These are phyloP conservation scores for Pleurotus tuber-regium DNA, from an alignment of 768 basidiomycete genomes.

Conservation along the genomic window DNA sequence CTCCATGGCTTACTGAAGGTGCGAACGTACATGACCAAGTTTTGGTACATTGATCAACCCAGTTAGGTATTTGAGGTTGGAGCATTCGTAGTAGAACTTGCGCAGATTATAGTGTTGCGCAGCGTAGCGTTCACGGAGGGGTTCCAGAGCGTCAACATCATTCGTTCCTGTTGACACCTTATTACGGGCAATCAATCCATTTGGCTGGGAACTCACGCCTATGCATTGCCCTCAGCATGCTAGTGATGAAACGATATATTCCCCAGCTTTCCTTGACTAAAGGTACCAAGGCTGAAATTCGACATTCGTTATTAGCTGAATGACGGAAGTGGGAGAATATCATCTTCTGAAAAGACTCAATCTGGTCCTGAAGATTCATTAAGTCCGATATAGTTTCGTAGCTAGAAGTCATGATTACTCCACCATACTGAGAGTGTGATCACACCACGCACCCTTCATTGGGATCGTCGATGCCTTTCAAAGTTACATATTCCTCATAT, in stretches of 20 bases:
- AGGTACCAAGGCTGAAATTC: constrained; percentile 93
- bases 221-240: constrained; percentile 98
- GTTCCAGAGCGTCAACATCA: constrained; percentile 85
- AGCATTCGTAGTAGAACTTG: constrained; percentile 99
- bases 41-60: constrained; percentile 98
- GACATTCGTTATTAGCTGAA: constrained; percentile 93
- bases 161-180: constrained; percentile 65
- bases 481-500: constrained; percentile 96
- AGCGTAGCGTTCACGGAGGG: constrained; percentile 81
- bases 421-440: constrained; percentile 4
- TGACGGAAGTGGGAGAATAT: constrained; percentile 93
- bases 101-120: constrained; percentile 91
- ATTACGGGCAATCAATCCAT: constrained; percentile 6
- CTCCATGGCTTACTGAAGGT: constrained; percentile 3
- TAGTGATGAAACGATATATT: constrained; percentile 98
- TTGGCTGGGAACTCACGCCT: constrained; percentile 53
- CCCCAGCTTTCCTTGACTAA: constrained; percentile 99
- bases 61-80: constrained; percentile 96
- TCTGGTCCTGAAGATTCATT: constrained; percentile 97
- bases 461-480: constrained; percentile 97
- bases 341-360: constrained; percentile 98
- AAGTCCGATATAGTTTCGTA: constrained; percentile 98
- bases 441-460: constrained; percentile 83
- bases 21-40: constrained; percentile 72
- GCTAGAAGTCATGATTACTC: constrained; percentile 35